These are phyloP conservation scores for Apiotrichum siamense DNA, from an alignment of 1,284 basidiomycete species.

Conservation along the genomic window DNA sequence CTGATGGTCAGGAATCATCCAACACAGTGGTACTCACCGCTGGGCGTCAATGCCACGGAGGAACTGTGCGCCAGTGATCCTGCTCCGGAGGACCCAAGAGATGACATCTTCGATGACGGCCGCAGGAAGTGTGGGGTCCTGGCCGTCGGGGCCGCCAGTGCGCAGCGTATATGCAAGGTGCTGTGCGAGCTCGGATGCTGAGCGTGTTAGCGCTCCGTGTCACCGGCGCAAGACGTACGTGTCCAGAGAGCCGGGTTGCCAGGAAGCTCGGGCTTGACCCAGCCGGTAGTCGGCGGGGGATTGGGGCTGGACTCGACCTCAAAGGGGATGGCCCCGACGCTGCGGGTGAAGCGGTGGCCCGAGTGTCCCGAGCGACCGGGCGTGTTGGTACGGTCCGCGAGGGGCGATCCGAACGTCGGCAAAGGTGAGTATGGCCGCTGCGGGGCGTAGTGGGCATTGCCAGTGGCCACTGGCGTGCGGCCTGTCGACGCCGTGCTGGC, in stretches of 20 bases:
- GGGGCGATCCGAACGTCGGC: neutral
- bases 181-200: slow-evolving; percentile 32
- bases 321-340: slow-evolving; percentile 2
- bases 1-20: neutral
- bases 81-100: slow-evolving; percentile 36
- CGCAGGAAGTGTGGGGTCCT: slow-evolving; percentile 31
- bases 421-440: neutral
- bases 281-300: neutral
- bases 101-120: slow-evolving; percentile 40
- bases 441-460: neutral
- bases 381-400: neutral
- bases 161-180: slow-evolving; percentile 33
- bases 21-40: slow-evolving; percentile 16
- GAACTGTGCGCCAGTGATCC: slow-evolving; percentile 34
- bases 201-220: neutral
- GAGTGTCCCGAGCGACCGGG: neutral
- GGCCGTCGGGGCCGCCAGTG: slow-evolving; percentile 34
- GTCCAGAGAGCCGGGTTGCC: slow-evolving; percentile 35
- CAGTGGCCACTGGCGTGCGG: neutral
- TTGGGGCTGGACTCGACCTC: neutral
- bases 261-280: slow-evolving; percentile 14
- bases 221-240: slow-evolving; percentile 15
- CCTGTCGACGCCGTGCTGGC: neutral
- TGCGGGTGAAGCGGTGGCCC: neutral
- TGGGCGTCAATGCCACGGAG: slow-evolving; percentile 25